These are phyloP conservation scores for Wickerhamiella nectarea DNA, from an alignment of 805 yeast species.

Conservation along the genomic window DNA sequence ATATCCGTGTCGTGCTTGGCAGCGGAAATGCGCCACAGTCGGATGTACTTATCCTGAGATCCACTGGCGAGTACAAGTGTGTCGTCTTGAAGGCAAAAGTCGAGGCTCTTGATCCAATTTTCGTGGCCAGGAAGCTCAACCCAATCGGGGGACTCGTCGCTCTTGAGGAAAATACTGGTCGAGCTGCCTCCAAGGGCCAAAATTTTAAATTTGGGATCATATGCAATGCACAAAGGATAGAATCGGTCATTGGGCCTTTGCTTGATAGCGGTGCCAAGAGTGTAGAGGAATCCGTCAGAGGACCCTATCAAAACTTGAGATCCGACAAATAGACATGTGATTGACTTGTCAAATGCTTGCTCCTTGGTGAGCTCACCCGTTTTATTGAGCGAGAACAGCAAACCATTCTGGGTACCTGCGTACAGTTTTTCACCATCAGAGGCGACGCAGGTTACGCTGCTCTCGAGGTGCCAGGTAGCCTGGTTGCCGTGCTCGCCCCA, in stretches of 20 bases:
- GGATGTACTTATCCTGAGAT: conserved; percentile 81
- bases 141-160: neutral
- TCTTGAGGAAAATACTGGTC: conserved; percentile 37
- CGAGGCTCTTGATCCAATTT: conserved; percentile 80
- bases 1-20: conserved; percentile 4
- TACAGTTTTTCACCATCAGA: conserved; percentile 53
- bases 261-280: neutral
- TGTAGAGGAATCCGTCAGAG: conserved; percentile 39
- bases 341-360: conserved; percentile 28
- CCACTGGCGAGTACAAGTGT: conserved; percentile 67
- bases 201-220: conserved; percentile 10
- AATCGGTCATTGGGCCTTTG: conserved; percentile 4
- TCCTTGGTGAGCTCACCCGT: conserved; percentile 43
- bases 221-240: conserved; percentile 6
- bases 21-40: conserved; percentile 64
- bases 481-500: conserved; percentile 6
- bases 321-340: conserved; percentile 48
- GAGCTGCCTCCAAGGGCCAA: conserved; percentile 27
- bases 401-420: conserved; percentile 42
- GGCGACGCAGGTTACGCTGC: conserved; percentile 54
- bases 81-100: conserved; percentile 40
- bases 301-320: conserved; percentile 43
- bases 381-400: conserved; percentile 33
- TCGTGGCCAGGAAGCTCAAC: conserved; percentile 69
- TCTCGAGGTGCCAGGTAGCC: conserved; percentile 26